These are phyloP conservation scores for Meira nashicola DNA, from an alignment of 1,284 basidiomycete genomes.

Conservation along the genomic window DNA sequence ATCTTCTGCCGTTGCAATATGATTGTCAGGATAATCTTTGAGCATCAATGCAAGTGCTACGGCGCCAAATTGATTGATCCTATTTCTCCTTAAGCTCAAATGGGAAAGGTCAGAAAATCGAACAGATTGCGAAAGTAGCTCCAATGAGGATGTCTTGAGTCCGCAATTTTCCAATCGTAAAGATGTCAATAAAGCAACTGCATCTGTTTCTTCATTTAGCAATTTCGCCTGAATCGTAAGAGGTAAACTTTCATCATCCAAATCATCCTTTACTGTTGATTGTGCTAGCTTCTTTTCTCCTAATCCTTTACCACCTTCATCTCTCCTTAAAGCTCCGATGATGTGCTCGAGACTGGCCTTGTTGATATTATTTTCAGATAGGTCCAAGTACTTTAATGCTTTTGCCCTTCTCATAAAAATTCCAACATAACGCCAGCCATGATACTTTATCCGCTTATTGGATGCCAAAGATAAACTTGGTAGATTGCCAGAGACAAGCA, in stretches of 20 bases:
- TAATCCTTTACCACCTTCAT: constrained; percentile 2
- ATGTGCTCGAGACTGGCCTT: constrained; percentile 73
- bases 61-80: constrained; percentile 16
- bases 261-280: constrained; percentile 29
- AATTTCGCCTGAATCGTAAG: constrained; percentile 43
- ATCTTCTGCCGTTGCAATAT: too few species aligned
- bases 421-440: constrained; percentile 75
- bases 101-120: constrained; percentile 45
- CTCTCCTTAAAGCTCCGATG: constrained; percentile 59
- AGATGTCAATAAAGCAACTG: constrained; percentile 33
- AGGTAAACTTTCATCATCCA: constrained; percentile 39
- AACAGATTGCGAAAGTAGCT: constrained; percentile 38
- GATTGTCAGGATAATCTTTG: constrained; percentile 15
- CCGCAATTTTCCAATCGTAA: constrained; percentile 46
- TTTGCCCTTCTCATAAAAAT: constrained; percentile 72
- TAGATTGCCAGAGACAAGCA: constrained; percentile 76
- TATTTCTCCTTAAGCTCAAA: constrained; percentile 29
- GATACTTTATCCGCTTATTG: constrained; percentile 72
- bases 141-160: constrained; percentile 35
- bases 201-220: constrained; percentile 26
- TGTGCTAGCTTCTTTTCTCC: constrained; percentile 6
- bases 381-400: constrained; percentile 73
- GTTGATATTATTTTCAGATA: constrained; percentile 82
- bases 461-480: constrained; percentile 80
- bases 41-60: constrained; percentile 14